These are phyloP conservation scores for Asparagopsis taxiformis DNA, from an alignment of 31 red algal species.

Conservation along the genomic window DNA sequence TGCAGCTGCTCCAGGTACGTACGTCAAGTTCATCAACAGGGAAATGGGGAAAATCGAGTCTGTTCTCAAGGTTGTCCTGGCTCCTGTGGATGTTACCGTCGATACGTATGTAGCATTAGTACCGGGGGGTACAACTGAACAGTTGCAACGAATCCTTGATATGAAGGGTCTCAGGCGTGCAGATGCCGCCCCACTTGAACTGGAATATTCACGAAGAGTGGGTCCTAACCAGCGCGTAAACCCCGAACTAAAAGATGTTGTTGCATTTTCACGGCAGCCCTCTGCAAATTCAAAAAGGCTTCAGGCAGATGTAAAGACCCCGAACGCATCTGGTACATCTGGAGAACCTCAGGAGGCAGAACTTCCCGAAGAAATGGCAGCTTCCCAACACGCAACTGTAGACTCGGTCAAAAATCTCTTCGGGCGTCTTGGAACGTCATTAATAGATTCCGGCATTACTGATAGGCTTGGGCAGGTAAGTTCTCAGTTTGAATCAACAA, in stretches of 20 bases:
- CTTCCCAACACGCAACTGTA: conserved; percentile 27
- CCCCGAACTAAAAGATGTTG: neutral
- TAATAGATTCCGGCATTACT: conserved; percentile 55
- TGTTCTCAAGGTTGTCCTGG: conserved; percentile 88
- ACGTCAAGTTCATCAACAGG: conserved; percentile 72
- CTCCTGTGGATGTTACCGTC: conserved; percentile 62
- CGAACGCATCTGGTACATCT: neutral
- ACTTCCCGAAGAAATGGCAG: neutral
- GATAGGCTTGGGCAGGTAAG: conserved; percentile 62
- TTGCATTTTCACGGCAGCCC: neutral
- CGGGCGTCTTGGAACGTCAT: conserved; percentile 48
- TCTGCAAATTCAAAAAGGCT: neutral
- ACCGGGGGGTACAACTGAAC: conserved; percentile 59
- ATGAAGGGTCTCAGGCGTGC: conserved; percentile 76
- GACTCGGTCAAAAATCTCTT: conserved; percentile 59
- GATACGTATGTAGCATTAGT: conserved; percentile 88
- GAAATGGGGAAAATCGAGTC: conserved; percentile 86
- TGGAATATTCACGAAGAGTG: conserved; percentile 72
- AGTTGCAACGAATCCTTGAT: conserved; percentile 81
- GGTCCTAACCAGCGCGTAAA: conserved; percentile 23
- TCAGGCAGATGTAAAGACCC: neutral
- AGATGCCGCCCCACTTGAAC: conserved; percentile 68
- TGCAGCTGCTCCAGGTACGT: conserved; percentile 42
- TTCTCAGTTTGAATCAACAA: conserved; percentile 68
- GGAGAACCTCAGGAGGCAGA: neutral